Percentiles rank a stretch among this genome's conserved stretches.
Conservation (phyloP, 352 stramenopile genomes). For the Phytophthora palmivora region DNA sequence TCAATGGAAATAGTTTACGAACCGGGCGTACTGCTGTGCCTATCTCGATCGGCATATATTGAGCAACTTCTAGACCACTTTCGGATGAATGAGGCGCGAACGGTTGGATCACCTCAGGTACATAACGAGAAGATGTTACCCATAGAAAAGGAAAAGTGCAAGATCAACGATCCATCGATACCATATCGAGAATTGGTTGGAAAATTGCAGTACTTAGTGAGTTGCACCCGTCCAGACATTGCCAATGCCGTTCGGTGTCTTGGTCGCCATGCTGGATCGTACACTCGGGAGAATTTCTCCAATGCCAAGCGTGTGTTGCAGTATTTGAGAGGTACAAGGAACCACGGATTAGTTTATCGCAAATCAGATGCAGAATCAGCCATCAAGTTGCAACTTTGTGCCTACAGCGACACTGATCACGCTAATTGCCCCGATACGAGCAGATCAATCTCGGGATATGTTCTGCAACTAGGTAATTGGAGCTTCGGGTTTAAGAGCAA, state of each 20-base stretch:
- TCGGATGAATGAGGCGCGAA: background rate
- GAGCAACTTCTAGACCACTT: background rate
- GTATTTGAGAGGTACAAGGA: too few species aligned
- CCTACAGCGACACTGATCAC: slow-evolving; percentile 10
- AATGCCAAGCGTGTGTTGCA: background rate
- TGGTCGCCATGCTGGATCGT: background rate
- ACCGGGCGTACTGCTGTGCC: too few species aligned
- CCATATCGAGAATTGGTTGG: background rate
- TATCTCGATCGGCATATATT: background rate
- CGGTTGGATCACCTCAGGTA: background rate
- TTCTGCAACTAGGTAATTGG: background rate
- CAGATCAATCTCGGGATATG: background rate
- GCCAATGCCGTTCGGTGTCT: background rate
- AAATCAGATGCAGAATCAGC: background rate
- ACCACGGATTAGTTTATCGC: background rate
- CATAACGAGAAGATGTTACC: background rate
- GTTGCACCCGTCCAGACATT: background rate
- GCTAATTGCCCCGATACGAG: background rate
- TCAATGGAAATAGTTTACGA: too few species aligned
- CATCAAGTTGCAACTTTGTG: background rate
- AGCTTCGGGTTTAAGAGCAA: too few species aligned
- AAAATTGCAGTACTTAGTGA: background rate
- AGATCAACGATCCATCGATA: background rate
- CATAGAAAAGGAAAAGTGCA: background rate
- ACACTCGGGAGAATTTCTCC: background rate